Conservation (phyloP, 176 grass and related monocot genomes). For the Phoenix dactylifera region DNA sequence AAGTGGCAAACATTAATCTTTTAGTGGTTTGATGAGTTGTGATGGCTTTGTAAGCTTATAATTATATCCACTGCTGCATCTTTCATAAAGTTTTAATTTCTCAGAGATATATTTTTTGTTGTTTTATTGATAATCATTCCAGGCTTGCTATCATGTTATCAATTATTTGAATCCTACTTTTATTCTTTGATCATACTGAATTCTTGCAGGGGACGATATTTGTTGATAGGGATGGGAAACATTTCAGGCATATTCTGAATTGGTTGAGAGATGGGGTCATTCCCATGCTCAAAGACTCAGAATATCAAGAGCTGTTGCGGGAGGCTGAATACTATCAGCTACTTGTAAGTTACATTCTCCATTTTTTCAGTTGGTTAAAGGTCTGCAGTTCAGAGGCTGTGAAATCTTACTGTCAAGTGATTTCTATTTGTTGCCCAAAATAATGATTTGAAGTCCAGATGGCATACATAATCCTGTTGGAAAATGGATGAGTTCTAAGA, state of each 20-base stretch:
- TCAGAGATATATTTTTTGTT: not conserved
- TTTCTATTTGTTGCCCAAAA: no score
- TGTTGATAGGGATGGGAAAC: constrained; percentile 85
- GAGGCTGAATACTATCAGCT: constrained; percentile 95
- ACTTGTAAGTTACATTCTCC: constrained; percentile 36
- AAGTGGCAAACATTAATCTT: no score
- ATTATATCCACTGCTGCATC: no score
- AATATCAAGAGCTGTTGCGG: constrained; percentile 55
- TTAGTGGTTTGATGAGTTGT: no score
- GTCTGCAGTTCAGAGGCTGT: no score
- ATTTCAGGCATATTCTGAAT: constrained; percentile 85
- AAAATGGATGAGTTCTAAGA: no score
- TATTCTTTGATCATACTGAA: not conserved
- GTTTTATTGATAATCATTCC: not conserved
- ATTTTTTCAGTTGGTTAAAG: not conserved
- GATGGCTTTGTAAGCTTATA: no score
- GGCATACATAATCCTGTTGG: no score
- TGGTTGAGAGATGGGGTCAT: constrained; percentile 75
- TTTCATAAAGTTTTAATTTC: no score
- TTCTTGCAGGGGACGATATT: constrained; percentile 66
- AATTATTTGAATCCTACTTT: not conserved
- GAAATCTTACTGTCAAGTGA: no score
- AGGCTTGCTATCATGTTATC: not conserved
- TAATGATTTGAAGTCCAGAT: no score
- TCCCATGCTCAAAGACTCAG: constrained; percentile 42